These are phyloP conservation scores for Pseudogymnoascus sp. DNA, from an alignment of 2,329 filamentous ascomycete species.

Conservation along the genomic window DNA sequence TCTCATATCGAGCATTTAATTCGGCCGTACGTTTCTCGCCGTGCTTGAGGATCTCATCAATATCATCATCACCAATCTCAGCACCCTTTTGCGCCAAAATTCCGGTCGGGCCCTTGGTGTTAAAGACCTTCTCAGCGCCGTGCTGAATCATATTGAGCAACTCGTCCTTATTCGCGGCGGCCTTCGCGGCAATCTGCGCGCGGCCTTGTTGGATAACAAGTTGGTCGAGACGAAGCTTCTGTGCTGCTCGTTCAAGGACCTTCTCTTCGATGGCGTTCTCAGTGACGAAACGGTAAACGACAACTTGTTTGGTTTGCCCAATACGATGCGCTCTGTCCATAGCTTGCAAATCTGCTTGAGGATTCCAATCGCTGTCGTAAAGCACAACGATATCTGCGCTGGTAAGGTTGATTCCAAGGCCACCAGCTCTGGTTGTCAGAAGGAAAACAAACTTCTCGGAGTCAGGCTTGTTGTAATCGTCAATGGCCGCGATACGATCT, in stretches of 20 bases:
- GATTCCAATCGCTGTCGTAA: conserved; percentile 98
- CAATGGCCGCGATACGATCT: conserved; percentile 93
- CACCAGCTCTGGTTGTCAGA: conserved; percentile 89
- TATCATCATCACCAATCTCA: conserved; percentile 76
- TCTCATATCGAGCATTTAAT: conserved; percentile 90
- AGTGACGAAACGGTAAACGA: conserved; percentile 93
- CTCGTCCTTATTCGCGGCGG: conserved; percentile 91
- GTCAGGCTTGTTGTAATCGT: conserved; percentile 92
- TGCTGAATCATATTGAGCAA: conserved; percentile 98
- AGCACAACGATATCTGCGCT: conserved; percentile 91
- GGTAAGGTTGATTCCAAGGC: conserved; percentile 93
- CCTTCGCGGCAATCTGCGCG: conserved; percentile 82
- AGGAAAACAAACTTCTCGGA: conserved; percentile 97
- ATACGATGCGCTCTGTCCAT: conserved; percentile 99
- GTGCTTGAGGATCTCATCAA: conserved; percentile 77
- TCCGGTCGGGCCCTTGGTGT: conserved; percentile 59
- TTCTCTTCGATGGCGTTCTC: conserved; percentile 99
- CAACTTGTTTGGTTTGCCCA: conserved; percentile 94
- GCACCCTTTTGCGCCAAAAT: conserved; percentile 49
- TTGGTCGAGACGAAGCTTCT: conserved; percentile 93
- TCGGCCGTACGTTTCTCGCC: conserved; percentile 85
- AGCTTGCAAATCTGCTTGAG: conserved; percentile 93
- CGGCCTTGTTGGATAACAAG: conserved; percentile 97
- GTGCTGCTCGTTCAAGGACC: conserved; percentile 89
- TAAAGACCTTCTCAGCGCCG: conserved; percentile 90